phyloP scores from a whole-genome alignment of 768 basidiomycete genomes.

The Cystofilobasidium capitatum region DNA sequence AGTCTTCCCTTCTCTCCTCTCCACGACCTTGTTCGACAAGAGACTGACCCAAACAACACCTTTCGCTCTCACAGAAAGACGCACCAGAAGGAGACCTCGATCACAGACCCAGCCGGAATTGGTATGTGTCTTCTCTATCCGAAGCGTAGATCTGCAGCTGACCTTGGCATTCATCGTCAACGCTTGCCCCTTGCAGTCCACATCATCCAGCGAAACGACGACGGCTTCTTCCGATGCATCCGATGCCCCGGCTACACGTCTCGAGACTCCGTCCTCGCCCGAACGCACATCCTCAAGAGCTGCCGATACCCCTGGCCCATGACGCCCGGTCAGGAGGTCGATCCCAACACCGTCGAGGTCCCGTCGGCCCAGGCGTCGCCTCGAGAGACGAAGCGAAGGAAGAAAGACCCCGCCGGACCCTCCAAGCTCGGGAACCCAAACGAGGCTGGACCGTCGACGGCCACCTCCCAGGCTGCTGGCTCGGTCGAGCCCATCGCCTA shows the following conservation, averaged over 20 bases:
- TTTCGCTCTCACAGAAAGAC: neutral
- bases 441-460: neutral
- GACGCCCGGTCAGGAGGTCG: neutral
- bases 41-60: neutral
- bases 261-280: neutral
- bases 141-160: neutral
- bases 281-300: conserved; percentile 5
- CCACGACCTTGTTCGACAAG: neutral
- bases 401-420: neutral
- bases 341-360: neutral
- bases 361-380: neutral
- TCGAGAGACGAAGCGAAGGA: neutral
- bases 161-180: neutral
- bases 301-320: neutral
- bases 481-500: no score
- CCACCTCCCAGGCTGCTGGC: no score
- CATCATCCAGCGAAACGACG: neutral
- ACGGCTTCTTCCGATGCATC: conserved; percentile 4
- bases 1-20: neutral
- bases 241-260: conserved; percentile 5
- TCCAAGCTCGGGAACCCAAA: neutral
- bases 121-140: neutral
- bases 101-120: neutral
- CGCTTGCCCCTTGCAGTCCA: neutral
- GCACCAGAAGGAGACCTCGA: conserved; percentile 5